These are phyloP conservation scores for Beauveria australis DNA, from an alignment of 2,329 filamentous ascomycete genomes.

Conservation along the genomic window DNA sequence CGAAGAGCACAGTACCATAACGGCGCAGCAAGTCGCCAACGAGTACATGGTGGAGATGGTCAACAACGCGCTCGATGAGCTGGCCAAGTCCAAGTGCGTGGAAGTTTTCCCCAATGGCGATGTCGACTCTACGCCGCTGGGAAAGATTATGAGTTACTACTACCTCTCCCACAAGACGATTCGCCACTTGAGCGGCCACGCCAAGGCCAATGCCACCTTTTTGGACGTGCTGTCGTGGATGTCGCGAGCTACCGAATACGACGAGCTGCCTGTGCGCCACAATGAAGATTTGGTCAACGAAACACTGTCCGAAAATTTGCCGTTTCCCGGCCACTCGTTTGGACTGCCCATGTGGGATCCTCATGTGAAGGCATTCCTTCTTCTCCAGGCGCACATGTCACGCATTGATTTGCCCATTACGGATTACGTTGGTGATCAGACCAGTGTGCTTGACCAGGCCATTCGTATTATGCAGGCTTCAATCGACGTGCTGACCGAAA, in stretches of 20 bases:
- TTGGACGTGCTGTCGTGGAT: constrained; percentile 85
- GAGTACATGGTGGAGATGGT: constrained; percentile 94
- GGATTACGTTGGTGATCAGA: constrained; percentile 94
- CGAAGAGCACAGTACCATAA: constrained; percentile 82
- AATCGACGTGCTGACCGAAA: constrained; percentile 86
- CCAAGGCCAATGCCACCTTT: constrained; percentile 68
- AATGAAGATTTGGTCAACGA: constrained; percentile 97
- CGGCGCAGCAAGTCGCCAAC: constrained; percentile 80
- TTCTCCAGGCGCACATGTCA: constrained; percentile 92
- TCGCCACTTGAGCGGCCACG: constrained; percentile 69
- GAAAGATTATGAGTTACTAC: constrained; percentile 99
- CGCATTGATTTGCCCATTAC: constrained; percentile 87
- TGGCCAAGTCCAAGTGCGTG: constrained; percentile 79
- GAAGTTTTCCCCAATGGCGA: constrained; percentile 78
- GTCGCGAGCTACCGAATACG: constrained; percentile 87
- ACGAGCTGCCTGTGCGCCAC: constrained; percentile 93
- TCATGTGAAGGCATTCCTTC: constrained; percentile 89
- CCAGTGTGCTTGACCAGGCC: constrained; percentile 82
- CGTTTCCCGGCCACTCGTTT: constrained; percentile 50
- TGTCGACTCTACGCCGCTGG: constrained; percentile 80
- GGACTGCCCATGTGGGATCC: constrained; percentile 95
- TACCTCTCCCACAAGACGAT: constrained; percentile 95
- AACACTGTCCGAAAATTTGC: constrained; percentile 75
- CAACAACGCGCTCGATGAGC: constrained; percentile 72
- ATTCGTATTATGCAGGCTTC: constrained; percentile 95